Base-by-base conservation (phyloP, 2,329 filamentous ascomycete genomes). In the Aspergillus nomiae region DNA sequence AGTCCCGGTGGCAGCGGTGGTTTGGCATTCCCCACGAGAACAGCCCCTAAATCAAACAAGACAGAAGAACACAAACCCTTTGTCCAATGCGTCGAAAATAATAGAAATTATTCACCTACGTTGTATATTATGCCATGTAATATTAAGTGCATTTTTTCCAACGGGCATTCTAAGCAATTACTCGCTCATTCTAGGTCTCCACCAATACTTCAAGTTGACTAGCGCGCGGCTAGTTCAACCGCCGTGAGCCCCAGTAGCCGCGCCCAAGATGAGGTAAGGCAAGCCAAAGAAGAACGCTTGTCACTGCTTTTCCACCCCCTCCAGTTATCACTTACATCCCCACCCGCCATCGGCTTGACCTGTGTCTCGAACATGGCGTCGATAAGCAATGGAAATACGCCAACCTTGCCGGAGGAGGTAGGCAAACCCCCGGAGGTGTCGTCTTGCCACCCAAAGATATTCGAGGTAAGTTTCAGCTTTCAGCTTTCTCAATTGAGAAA, bases 401-500 rank as follows among this genome's bases (percentile, higher is more conserved):
- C 77, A 48, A 73, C 71, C 14, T 68, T 79, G 12, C 74, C 78
- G 26, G 84, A 87, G 60, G 80, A 93, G 66, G 86, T 89, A 66
- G 86, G 89, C 76, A 94, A 93, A 77, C 89, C 92, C 38, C 94
- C 94, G 4, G 82, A 89, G 63, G 93, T 66, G 86, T 97, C 67
- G 91, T 97, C 61, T 86, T 97, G 60, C 95, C 95, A 26, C 95
- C 88, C 0, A 87, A 89, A 75, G 91, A 94, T 74, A 93, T 97
- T 73, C 89, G 93, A 83, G 84, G 84, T 83, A 11, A 56, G 67
- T 70, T 51, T 28, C 28, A 11, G 4, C 9, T n/a, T 32, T 34
- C 16, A 2, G n/a, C 19, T 51, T 30, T 11, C 2, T n/a, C n/a
- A 38, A 28, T 41, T 38, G 41, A 38, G 28, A 46, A 32, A 24